Percentiles rank a stretch among this genome's conserved stretches.
Evolutionary conservation across 1,139 yeast genomes (phyloP).

Genomic region (Meyerozyma carpophila): DNA sequence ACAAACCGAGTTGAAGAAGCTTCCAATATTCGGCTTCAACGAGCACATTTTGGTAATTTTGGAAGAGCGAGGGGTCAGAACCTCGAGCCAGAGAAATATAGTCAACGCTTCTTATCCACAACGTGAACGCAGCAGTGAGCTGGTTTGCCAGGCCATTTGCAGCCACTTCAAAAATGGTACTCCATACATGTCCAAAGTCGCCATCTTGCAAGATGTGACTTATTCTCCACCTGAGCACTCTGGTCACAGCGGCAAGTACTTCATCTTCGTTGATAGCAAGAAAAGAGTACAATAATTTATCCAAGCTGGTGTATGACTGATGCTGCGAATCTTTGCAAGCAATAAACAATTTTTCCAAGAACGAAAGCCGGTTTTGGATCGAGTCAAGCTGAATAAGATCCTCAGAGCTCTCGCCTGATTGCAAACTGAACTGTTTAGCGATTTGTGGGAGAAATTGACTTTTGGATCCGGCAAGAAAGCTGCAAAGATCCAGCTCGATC

Average conservation of each 20-base stretch:
- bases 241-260: conserved; percentile 29
- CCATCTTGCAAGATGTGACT: conserved; percentile 16
- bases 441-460: neutral
- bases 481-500: neutral
- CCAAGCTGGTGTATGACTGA: conserved; percentile 6
- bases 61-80: neutral
- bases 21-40: conserved; percentile 48
- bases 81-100: neutral
- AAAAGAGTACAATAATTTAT: conserved; percentile 23
- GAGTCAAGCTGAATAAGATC: neutral
- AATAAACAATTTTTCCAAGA: neutral
- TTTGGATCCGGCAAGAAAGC: neutral
- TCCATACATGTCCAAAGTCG: conserved; percentile 36
- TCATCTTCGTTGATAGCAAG: conserved; percentile 27
- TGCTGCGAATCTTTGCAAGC: neutral
- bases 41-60: neutral
- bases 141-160: conserved; percentile 23
- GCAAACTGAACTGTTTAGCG: neutral
- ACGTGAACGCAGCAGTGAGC: conserved; percentile 40
- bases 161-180: conserved; percentile 32
- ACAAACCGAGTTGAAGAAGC: conserved; percentile 51
- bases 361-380: neutral
- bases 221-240: conserved; percentile 47
- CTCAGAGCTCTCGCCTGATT: neutral
- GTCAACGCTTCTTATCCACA: conserved; percentile 52